Percentiles rank a stretch among this genome's conserved stretches.
Conservation (phyloP, 805 yeast genomes). For the Wickerhamiella spandovensis region DNA sequence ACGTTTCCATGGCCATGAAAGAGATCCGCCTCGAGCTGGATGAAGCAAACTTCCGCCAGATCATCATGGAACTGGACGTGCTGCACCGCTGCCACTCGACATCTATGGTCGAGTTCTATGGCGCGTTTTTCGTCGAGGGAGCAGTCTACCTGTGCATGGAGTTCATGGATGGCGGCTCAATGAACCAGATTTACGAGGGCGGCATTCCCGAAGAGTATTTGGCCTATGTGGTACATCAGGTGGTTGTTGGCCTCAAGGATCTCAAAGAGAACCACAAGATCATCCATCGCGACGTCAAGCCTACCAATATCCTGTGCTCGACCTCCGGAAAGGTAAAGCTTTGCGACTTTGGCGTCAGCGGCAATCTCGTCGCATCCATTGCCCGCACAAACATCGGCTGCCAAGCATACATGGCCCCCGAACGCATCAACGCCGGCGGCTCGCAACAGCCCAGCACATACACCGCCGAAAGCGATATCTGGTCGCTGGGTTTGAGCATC, state of each 20-base stretch:
- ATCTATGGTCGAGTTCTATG: constrained; percentile 88
- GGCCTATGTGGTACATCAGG: constrained; percentile 67
- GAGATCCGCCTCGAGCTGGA: constrained; percentile 89
- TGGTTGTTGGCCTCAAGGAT: constrained; percentile 66
- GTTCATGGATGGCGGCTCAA: constrained; percentile 91
- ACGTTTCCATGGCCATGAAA: constrained; percentile 91
- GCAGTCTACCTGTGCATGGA: constrained; percentile 98
- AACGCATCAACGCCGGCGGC: constrained; percentile 42
- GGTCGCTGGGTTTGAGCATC: constrained; percentile 84
- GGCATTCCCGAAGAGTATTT: constrained; percentile 69
- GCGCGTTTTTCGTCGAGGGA: constrained; percentile 95
- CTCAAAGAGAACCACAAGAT: constrained; percentile 84
- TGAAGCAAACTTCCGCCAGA: constrained; percentile 86
- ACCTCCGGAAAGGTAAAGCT: constrained; percentile 77
- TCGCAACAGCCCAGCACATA: constrained; percentile 60
- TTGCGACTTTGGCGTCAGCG: constrained; percentile 94
- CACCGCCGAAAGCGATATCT: constrained; percentile 86
- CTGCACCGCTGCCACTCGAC: constrained; percentile 84
- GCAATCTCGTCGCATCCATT: constrained; percentile 84
- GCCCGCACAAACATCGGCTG: constrained; percentile 96
- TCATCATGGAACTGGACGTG: constrained; percentile 90
- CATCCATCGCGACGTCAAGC: constrained; percentile 93
- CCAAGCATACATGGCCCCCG: constrained; percentile 98
- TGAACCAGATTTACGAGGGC: constrained; percentile 71
- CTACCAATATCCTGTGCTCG: constrained; percentile 71